A percentile compares a stretch with the other conserved stretches of the same genome.
These are phyloP conservation scores for Colletotrichum falcatum DNA, from an alignment of 2,329 filamentous ascomycete species.

Conservation along the genomic window DNA sequence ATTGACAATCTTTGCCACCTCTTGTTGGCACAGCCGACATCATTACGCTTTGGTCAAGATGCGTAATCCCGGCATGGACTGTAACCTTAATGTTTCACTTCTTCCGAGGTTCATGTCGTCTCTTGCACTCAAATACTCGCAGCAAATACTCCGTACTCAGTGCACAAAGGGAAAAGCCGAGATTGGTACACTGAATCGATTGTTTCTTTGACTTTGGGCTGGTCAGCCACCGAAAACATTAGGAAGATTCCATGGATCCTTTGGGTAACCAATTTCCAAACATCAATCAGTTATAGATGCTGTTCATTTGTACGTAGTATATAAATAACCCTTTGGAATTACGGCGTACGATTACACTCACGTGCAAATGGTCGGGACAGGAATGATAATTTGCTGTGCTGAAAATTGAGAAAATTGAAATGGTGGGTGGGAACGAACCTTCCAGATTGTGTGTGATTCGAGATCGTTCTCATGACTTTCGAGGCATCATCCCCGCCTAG, in stretches of 20 bases:
- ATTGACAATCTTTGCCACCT: neutral
- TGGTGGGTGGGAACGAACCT: neutral
- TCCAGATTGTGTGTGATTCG: neutral
- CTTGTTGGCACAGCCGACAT: neutral
- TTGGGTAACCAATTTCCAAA: too few relatives aligned
- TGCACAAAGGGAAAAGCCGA: too few relatives aligned
- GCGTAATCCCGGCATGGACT: neutral
- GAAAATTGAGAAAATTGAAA: neutral
- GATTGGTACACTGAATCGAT: neutral
- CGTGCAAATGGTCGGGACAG: neutral
- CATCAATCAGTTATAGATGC: neutral
- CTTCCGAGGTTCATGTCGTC: slow-evolving; percentile 1
- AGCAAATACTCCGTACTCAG: too few relatives aligned
- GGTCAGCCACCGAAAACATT: neutral
- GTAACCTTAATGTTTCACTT: slow-evolving; percentile 12
- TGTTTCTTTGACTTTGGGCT: too few relatives aligned
- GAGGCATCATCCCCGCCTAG: neutral
- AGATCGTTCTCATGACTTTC: neutral
- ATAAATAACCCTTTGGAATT: neutral
- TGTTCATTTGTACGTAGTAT: too few relatives aligned
- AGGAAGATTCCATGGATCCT: neutral
- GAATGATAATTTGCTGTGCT: neutral
- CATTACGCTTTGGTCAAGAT: neutral
- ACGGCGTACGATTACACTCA: neutral
- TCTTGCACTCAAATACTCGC: neutral